Percentiles rank a stretch among this genome's conserved stretches.
phyloP scores from a whole-genome alignment of 371 early-diverging fungal genomes.

The Mortierella sp. region DNA sequence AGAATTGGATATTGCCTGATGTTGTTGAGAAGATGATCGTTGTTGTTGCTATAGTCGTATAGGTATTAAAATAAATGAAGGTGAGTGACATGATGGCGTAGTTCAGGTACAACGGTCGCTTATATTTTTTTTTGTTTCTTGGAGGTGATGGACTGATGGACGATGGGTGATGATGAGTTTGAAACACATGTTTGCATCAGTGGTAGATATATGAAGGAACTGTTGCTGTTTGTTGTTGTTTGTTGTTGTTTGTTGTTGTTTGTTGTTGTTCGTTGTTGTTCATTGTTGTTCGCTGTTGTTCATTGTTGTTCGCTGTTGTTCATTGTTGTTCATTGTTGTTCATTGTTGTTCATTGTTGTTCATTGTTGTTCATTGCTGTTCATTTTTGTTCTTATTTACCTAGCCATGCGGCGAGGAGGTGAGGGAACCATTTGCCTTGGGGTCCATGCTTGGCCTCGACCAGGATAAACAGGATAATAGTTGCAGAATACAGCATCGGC shows the following conservation, averaged over 20 bases:
- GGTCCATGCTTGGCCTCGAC: constrained; percentile 46
- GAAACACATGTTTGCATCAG: neutral
- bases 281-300: no score
- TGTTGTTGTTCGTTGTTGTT: no score
- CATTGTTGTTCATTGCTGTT: no score
- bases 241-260: no score
- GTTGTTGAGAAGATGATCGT: constrained; percentile 40
- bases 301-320: no score
- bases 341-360: no score
- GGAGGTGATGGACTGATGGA: neutral
- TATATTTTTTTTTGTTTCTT: neutral
- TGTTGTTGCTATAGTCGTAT: constrained; percentile 15
- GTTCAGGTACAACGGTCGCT: neutral
- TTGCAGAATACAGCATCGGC: constrained; percentile 55
- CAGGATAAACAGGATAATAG: constrained; percentile 40
- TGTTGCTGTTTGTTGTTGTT: neutral
- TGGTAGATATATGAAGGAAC: neutral
- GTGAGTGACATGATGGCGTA: neutral
- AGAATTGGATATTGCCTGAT: constrained; percentile 32
- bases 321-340: no score
- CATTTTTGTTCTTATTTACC: constrained; percentile 16
- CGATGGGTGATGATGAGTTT: neutral
- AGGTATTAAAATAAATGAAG: no score
- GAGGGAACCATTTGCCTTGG: constrained; percentile 44
- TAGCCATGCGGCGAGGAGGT: constrained; percentile 35